These are phyloP conservation scores for Suillus alpinus DNA, from an alignment of 768 basidiomycete species.

Conservation along the genomic window DNA sequence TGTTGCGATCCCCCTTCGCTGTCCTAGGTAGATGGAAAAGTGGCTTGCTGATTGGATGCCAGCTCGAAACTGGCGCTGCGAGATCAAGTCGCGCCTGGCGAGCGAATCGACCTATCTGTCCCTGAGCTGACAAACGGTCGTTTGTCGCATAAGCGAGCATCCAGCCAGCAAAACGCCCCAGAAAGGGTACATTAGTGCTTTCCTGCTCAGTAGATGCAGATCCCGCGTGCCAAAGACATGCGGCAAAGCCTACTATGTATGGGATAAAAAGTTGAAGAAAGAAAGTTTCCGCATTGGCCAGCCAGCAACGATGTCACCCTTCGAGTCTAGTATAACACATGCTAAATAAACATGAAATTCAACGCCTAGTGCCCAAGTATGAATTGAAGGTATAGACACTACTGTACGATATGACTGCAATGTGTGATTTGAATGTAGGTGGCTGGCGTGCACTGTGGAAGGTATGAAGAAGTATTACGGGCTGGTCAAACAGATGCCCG, in stretches of 20 bases:
- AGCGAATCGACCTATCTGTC: background rate
- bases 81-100: background rate
- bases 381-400: conserved; percentile 25
- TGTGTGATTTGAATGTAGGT: conserved; percentile 13
- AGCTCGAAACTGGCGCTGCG: too few species aligned
- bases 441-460: conserved; percentile 12
- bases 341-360: background rate
- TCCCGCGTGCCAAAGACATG: background rate
- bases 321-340: background rate
- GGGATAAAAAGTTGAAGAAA: background rate
- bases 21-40: background rate
- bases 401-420: conserved; percentile 21
- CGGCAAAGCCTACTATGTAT: background rate
- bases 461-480: conserved; percentile 27
- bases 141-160: background rate
- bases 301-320: background rate
- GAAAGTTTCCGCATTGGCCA: background rate
- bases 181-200: background rate
- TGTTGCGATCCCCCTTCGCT: too few species aligned
- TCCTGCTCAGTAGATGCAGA: background rate
- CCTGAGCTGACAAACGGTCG: background rate
- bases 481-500: conserved; percentile 14
- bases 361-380: background rate
- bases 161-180: background rate
- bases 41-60: background rate